These are phyloP conservation scores for Monosporascus sp. DNA, from an alignment of 2,329 filamentous ascomycete genomes.

Conservation along the genomic window DNA sequence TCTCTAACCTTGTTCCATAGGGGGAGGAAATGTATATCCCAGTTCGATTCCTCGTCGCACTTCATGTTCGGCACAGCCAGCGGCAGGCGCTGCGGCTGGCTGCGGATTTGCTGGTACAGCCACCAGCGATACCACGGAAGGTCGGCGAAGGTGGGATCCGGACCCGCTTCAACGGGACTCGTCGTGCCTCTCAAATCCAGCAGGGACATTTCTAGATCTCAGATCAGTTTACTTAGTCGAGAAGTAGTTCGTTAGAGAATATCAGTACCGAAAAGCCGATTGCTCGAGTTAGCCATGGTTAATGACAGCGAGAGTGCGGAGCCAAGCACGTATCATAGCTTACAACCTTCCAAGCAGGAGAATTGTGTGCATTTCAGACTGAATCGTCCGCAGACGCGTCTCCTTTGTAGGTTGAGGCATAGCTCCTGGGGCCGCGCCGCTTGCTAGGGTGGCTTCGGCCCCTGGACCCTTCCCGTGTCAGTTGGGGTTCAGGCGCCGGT, in stretches of 20 bases:
- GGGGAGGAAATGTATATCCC: slow-evolving; percentile 2
- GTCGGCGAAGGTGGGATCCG: not conserved
- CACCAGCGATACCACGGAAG: slow-evolving; percentile 8
- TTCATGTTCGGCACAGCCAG: slow-evolving; percentile 2
- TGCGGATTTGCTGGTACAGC: slow-evolving; percentile 5
- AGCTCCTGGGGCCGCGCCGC: not conserved
- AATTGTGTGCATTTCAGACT: not conserved
- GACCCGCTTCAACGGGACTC: not conserved
- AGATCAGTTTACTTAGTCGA: not conserved
- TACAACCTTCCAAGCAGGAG: not conserved
- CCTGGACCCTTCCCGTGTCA: not conserved
- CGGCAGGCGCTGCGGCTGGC: slow-evolving; percentile 8
- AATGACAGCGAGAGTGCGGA: not conserved
- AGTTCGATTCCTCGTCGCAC: not conserved
- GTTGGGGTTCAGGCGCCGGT: not conserved
- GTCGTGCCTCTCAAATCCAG: not conserved
- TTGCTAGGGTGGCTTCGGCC: not conserved
- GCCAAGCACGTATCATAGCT: not conserved
- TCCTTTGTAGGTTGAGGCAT: not conserved
- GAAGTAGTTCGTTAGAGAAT: not conserved
- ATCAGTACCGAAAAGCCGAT: not conserved
- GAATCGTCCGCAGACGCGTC: not conserved
- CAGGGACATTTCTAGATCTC: not conserved
- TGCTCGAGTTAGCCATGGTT: not conserved
- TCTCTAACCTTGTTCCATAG: slow-evolving; percentile 8